Evolutionary conservation across 2,329 filamentous ascomycete genomes (phyloP).

Genomic region (Fusarium clavum): DNA sequence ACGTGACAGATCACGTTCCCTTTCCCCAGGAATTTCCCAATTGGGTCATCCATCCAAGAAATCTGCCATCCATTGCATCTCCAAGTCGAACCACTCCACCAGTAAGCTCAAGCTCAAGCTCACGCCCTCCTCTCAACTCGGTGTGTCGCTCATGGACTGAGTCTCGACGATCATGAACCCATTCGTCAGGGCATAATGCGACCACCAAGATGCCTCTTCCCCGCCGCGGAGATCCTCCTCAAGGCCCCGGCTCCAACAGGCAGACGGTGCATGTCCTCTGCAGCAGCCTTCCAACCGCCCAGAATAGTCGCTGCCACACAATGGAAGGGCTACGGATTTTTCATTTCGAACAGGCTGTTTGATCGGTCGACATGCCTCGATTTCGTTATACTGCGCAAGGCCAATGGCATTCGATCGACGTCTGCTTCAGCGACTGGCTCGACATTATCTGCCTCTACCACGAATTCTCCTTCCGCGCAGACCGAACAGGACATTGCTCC

Average conservation of each 20-base stretch:
- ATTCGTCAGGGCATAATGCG: slow-evolving; percentile 49
- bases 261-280: slow-evolving; percentile 49
- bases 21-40: slow-evolving; percentile 38
- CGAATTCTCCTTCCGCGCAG: slow-evolving; percentile 37
- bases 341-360: slow-evolving; percentile 53
- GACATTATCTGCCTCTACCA: slow-evolving; percentile 31
- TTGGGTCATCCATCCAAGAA: slow-evolving; percentile 37
- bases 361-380: slow-evolving; percentile 54
- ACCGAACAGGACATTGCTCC: slow-evolving; percentile 46
- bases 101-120: slow-evolving; percentile 13
- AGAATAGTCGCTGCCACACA: slow-evolving; percentile 37
- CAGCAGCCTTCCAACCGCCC: slow-evolving; percentile 42
- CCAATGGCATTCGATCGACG: slow-evolving; percentile 47
- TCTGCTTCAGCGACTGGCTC: slow-evolving; percentile 39
- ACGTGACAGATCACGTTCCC: slow-evolving; percentile 44
- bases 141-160: slow-evolving; percentile 46
- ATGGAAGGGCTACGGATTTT: slow-evolving; percentile 45
- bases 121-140: neutral
- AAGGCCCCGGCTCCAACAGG: slow-evolving; percentile 37
- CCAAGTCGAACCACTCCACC: slow-evolving; percentile 42
- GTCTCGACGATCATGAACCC: slow-evolving; percentile 47
- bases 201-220: slow-evolving; percentile 49
- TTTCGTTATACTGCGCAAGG: slow-evolving; percentile 47
- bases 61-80: slow-evolving; percentile 27
- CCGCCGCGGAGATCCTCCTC: slow-evolving; percentile 46